Evolutionary conservation across 2,329 filamentous ascomycete genomes (phyloP), one percentile per base, ranked within the genome.

Genomic region (Penicillium oxalicum): DNA sequence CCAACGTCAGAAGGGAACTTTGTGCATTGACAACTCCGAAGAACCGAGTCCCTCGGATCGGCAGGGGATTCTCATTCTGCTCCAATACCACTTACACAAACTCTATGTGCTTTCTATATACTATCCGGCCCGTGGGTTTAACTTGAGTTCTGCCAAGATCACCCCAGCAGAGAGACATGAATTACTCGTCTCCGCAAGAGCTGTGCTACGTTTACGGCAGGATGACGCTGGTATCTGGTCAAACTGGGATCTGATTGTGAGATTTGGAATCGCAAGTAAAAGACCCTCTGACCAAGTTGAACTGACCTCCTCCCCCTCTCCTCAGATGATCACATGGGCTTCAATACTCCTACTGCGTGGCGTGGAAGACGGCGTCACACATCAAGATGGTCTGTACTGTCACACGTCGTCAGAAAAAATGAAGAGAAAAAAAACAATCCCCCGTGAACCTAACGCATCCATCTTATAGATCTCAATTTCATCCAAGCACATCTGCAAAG

Each of bases 71-170:
- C 44, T 63, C 9, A 64, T 64, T 9, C 48, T 64, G 33, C 49
- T 64, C n/a, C 61, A 64, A 24, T 64, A 64, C 47, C 61, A 64
- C 38, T 44, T 64, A 7, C 61, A 64, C 40, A 64, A 64, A 41
- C 44, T 64, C 37, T 64, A 63, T 26, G 61, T 64, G 5, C 46
- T 64, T 2, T 64, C 61, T 9, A 64, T 64, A 9, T 64, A 64
- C 18, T 58, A 64, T 29, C 61, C 61, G 12, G 61, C 61, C 18
- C 54, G 61, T 9, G 61, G 61, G 13, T 61, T 63, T 27, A 56
- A 64, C 50, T 45, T 64, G 4, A 54, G 59, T 9, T 56, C 60
- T 3, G 53, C 61, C 18, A 60, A 64, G 13, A 64, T 64, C 5
- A 59, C 51, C 34, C 47, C 57, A 2, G 50, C 49, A 8, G 61